Base-by-base conservation (phyloP, 106 monocot species). In the Platanthera zijinensis region DNA sequence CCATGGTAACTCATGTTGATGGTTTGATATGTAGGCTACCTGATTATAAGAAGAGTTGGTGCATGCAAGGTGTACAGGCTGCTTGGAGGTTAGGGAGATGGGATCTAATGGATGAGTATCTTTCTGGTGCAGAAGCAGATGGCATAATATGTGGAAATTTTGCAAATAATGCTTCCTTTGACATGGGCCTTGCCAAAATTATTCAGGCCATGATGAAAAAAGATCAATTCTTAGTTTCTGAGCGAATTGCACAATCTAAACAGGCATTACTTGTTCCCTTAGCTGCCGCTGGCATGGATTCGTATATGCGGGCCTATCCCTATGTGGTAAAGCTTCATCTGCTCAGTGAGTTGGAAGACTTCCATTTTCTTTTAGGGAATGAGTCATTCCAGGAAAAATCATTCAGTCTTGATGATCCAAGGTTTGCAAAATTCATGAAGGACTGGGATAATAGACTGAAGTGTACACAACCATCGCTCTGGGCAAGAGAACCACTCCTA, bases 1-100 rank as follows among this genome's bases (percentile, higher is more conserved):
- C 94, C 28, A 99, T 99, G 97, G 82, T 99, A 51, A 92, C 97
- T 77, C 97, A 99, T 86, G 97, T 99, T 22, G 97, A 99, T 90
- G 97, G 97, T 46, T 79, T 99, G 74, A 88, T 90, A 57, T 85
- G 74, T 48, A 84, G 94, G 70, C 84, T 92, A 82, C 97, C 94
- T 48, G 83, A 99, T 19, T 92, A 85, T 82, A 90, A 86, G 76
- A 94, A 90, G 72, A 85, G 88, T 48, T 99, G 97, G 97, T 94
- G 92, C 83, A 94, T 92, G 94, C 94, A 94, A 54, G 97, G 97
- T 50, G 94, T 99, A 25, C 97, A 99, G 77, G 97, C 97, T 76
- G 97, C 97, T 69, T 99, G 97, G 97, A 86, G 97, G 67, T 81
- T 99, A 77, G 97, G 97, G 53, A 84, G 87, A 72, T 99, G 97